Base-by-base conservation (phyloP, 2,329 filamentous ascomycete genomes). In the Trichoderma sp. region DNA sequence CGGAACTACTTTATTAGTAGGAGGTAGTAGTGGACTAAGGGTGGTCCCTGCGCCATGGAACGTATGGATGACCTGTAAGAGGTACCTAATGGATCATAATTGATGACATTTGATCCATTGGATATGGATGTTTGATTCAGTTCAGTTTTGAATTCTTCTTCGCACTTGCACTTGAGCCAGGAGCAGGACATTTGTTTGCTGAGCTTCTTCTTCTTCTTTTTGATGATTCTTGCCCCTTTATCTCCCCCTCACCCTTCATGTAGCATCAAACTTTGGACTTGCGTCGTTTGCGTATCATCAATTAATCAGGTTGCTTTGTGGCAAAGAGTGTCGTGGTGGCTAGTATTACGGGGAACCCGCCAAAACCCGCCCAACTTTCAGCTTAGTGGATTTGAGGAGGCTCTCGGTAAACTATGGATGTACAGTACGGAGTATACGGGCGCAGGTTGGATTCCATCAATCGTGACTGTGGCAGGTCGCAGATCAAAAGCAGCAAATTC, bases 331-430 rank as follows among this genome's bases (percentile, higher is more conserved):
- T 43, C 66, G 66, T 68, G 66, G 66, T 13, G 20, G 47, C 66
- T 68, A 53, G 28, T 43, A 43, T 20, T 59, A 71, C 70, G 70
- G 70, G 64, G 70, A 68, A 68, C 58, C 70, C 70, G 70, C 70
- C 47, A n/a, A 39, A 39, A 39, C 15, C 61, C 62, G 39, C 68
- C 39, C 39, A 43, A 53, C 28, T 65, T 71, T 71, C 53, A 66
- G 61, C 55, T 71, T 71, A 71, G 69, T 71, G 61, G 69, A 59
- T 43, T 43, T n/a, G 39, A 30, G 30, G 57, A 50, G 63, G 63
- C 63, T 68, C 28, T 68, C 30, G 53, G 59, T 39, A 62, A 43
- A 62, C 8, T 8, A 20, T 47, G 43, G 15, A 23, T 13, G 47
- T 23, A 53, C 47, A 53, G 47, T 53, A 53, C 47, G 47, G 43